Evolutionary conservation across 2,329 filamentous ascomycete genomes (phyloP).

Genomic region (Alternaria incomplexa): DNA sequence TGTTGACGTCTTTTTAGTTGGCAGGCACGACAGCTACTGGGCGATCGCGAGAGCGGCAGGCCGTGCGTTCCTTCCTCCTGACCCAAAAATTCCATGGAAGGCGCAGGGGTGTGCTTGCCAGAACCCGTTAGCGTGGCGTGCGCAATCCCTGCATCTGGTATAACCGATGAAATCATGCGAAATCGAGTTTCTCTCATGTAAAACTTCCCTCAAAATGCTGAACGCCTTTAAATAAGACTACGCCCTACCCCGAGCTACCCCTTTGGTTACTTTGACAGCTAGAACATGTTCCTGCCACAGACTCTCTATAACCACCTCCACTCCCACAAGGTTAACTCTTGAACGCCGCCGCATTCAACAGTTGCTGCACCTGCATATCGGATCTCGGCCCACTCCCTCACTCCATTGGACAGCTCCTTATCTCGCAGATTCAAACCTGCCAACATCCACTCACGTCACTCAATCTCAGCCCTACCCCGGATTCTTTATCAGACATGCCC

Average conservation of each 20-base stretch:
- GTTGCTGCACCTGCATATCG: constrained; percentile 20
- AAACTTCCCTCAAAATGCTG: constrained; percentile 14
- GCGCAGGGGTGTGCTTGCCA: constrained; percentile 27
- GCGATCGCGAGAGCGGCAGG: constrained; percentile 40
- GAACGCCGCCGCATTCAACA: constrained; percentile 15
- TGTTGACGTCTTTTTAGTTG: constrained; percentile 13
- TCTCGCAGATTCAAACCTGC: constrained; percentile 17
- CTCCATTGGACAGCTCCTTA: constrained; percentile 26
- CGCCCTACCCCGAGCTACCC: constrained; percentile 17
- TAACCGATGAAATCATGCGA: constrained; percentile 38
- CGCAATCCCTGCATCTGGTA: constrained; percentile 34
- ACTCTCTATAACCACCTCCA: constrained; percentile 38
- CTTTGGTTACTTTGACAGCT: not conserved
- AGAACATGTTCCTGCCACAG: constrained; percentile 45
- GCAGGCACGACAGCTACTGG: constrained; percentile 15
- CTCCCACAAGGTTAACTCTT: constrained; percentile 45
- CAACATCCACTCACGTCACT: constrained; percentile 19
- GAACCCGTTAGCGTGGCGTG: constrained; percentile 24
- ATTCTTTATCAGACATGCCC: constrained; percentile 41
- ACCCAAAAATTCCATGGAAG: constrained; percentile 36
- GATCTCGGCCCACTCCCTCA: constrained; percentile 16
- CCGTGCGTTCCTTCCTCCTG: constrained; percentile 40
- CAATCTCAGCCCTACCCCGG: constrained; percentile 38
- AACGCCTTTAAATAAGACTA: constrained; percentile 27
- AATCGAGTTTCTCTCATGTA: constrained; percentile 42